Evolutionary conservation across 2,329 filamentous ascomycete genomes (phyloP).

Genomic region (Epichloe aotearoae): DNA sequence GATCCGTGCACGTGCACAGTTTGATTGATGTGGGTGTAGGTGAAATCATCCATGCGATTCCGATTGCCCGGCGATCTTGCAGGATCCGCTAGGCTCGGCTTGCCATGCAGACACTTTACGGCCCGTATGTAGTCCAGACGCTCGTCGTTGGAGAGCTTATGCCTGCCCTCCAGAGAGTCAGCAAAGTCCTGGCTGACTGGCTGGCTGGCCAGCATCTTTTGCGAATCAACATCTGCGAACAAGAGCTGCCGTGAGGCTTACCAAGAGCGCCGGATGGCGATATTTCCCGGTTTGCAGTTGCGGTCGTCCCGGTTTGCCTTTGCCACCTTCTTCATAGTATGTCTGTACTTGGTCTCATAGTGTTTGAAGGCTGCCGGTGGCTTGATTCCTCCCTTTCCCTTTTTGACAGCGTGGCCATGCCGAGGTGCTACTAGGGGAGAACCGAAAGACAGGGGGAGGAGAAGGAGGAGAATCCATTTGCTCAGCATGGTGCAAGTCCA

Average conservation of each 20-base stretch:
- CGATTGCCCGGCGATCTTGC: background rate
- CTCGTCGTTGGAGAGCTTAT: background rate
- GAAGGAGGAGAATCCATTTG: no score
- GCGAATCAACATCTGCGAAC: background rate
- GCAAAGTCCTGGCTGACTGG: no score
- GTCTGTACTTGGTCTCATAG: background rate
- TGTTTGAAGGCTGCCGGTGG: conserved; percentile 9
- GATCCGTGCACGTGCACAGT: background rate
- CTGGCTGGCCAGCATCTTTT: no score
- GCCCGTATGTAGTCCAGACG: conserved; percentile 1
- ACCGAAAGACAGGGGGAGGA: no score
- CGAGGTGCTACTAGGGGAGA: no score
- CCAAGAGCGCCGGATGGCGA: conserved; percentile 2
- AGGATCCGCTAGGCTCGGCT: background rate
- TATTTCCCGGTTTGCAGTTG: background rate
- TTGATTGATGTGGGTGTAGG: conserved; percentile 1
- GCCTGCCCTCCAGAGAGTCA: background rate
- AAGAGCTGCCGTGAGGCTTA: background rate
- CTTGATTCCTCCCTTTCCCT: background rate
- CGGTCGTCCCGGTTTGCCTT: background rate
- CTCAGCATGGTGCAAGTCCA: no score
- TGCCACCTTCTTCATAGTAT: background rate
- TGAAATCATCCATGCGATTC: conserved; percentile 5
- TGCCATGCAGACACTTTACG: conserved; percentile 6
- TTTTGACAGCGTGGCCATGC: no score